Conservation (phyloP, 441 rosid genomes). For the Mallotus repandus region DNA sequence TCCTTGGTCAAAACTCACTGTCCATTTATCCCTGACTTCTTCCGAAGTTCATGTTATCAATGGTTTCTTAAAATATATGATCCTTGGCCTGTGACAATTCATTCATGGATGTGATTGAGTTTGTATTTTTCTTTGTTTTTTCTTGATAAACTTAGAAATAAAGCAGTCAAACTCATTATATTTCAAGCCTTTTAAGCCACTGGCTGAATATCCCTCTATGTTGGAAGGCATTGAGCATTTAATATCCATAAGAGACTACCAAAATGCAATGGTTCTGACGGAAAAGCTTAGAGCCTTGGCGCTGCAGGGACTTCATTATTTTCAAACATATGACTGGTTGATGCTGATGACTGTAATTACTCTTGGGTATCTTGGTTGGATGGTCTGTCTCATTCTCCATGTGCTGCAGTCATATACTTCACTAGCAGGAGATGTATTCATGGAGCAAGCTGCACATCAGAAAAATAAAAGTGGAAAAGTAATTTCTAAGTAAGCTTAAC, state of each 20-base stretch:
- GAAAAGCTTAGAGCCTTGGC: conserved; percentile 82
- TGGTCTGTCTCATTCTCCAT: conserved; percentile 78
- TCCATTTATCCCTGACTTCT: not conserved
- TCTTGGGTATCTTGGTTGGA: conserved; percentile 94
- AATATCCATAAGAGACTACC: conserved; percentile 51
- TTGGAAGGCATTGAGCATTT: conserved; percentile 67
- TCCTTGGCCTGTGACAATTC: conserved; percentile 9
- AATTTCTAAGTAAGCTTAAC: conserved; percentile 50
- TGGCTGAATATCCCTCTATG: conserved; percentile 46
- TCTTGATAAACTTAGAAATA: conserved; percentile 72
- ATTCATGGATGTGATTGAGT: conserved; percentile 7
- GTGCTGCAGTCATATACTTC: conserved; percentile 85
- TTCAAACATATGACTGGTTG: conserved; percentile 96
- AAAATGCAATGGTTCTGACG: conserved; percentile 63
- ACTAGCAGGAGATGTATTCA: conserved; percentile 46
- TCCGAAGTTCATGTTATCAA: not conserved
- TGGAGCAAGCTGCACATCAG: conserved; percentile 48
- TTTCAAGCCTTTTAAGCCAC: conserved; percentile 89
- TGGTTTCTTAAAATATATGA: not conserved
- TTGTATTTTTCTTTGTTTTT: conserved; percentile 25
- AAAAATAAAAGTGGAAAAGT: conserved; percentile 63
- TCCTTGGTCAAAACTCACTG: not conserved
- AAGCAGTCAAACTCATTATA: conserved; percentile 65
- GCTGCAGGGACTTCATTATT: conserved; percentile 85
- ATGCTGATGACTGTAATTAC: conserved; percentile 87